Evolutionary conservation across 192 early-diverging fungal genomes (phyloP).

Genomic region (Diversispora eburnea): DNA sequence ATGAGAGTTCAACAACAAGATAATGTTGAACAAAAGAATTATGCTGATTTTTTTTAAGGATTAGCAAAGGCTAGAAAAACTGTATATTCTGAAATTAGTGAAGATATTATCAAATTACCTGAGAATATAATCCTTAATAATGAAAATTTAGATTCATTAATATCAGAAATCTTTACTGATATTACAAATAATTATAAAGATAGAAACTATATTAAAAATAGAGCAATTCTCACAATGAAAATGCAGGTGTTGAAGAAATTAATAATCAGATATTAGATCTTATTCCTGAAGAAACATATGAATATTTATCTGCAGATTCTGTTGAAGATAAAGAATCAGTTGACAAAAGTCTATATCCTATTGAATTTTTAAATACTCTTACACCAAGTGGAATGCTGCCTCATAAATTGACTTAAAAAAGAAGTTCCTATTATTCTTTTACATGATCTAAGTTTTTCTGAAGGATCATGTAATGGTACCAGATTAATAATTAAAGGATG

Average conservation of each 20-base stretch:
- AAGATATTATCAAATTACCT: neutral
- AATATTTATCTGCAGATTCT: conserved; percentile 3
- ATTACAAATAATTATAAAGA: too few relatives aligned
- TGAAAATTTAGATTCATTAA: too few relatives aligned
- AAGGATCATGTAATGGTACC: conserved; percentile 30
- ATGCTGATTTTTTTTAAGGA: too few relatives aligned
- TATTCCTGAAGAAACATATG: neutral
- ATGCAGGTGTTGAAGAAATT: too few relatives aligned
- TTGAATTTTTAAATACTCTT: conserved; percentile 31
- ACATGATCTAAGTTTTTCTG: neutral
- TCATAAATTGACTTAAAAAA: conserved; percentile 17
- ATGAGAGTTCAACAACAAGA: too few relatives aligned
- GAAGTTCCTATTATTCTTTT: conserved; percentile 28
- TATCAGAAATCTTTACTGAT: too few relatives aligned
- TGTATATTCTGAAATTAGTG: neutral
- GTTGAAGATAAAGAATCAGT: neutral
- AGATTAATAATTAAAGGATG: conserved; percentile 17
- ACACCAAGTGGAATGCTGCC: conserved; percentile 16
- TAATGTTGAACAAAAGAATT: too few relatives aligned
- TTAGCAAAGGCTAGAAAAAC: neutral
- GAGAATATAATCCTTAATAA: too few relatives aligned
- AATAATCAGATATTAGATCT: too few relatives aligned
- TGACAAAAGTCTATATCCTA: conserved; percentile 8
- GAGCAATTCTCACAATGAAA: too few relatives aligned
- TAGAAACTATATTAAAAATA: too few relatives aligned